Percentiles rank a stretch among this genome's conserved stretches.
Evolutionary conservation across 768 basidiomycete genomes (phyloP).

Genomic region (Suillus sp.): DNA sequence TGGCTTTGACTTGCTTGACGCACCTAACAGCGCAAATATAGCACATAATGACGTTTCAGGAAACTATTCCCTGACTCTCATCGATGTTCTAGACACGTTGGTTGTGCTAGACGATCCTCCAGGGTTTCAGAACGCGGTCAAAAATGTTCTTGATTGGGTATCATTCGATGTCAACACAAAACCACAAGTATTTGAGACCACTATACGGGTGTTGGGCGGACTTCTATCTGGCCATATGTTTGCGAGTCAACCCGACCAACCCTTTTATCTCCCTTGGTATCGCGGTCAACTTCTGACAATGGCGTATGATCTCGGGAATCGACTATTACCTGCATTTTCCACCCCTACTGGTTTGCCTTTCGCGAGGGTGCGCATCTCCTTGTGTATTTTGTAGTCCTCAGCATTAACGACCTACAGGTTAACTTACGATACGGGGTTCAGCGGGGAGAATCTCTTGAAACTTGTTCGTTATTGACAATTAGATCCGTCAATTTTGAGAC

Average conservation of each 20-base stretch:
- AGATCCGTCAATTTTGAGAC: slow-evolving; percentile 1
- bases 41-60: slow-evolving; percentile 92
- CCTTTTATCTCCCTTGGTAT: slow-evolving; percentile 85
- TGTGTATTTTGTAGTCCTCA: slow-evolving; percentile 7
- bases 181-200: slow-evolving; percentile 98
- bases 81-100: slow-evolving; percentile 85
- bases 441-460: slow-evolving; percentile 77
- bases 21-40: slow-evolving; percentile 56
- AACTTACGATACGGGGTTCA: slow-evolving; percentile 81
- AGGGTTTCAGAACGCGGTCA: slow-evolving; percentile 85
- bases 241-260: slow-evolving; percentile 64
- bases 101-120: slow-evolving; percentile 80
- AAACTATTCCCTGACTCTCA: slow-evolving; percentile 84
- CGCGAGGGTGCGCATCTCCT: slow-evolving; percentile 62
- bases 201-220: slow-evolving; percentile 91
- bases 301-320: slow-evolving; percentile 84
- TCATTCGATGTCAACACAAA: slow-evolving; percentile 92
- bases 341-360: slow-evolving; percentile 92
- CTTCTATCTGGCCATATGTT: slow-evolving; percentile 84
- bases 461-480: slow-evolving; percentile 58
- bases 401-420: slow-evolving; percentile 46
- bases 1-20: slow-evolving; percentile 17
- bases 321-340: slow-evolving; percentile 88
- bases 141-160: slow-evolving; percentile 78
- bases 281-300: slow-evolving; percentile 73